Conservation (phyloP, 441 rosid species). For the Erysimum pusillum region DNA sequence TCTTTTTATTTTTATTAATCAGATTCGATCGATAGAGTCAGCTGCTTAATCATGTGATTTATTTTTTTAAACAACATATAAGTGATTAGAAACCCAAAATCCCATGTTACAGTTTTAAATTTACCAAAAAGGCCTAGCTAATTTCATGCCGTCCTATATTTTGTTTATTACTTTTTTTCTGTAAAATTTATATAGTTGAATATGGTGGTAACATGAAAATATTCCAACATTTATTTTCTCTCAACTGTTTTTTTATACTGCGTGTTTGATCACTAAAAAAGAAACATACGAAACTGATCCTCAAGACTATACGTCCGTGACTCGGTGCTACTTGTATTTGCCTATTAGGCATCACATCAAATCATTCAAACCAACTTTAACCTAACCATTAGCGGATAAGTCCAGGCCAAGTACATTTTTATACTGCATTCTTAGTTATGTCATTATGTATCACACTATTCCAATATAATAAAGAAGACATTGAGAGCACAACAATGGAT, state of each 20-base stretch:
- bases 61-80: neutral
- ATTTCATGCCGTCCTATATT: constrained; percentile 36
- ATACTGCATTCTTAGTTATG: neutral
- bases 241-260: constrained; percentile 21
- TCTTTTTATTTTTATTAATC: constrained; percentile 36
- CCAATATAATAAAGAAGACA: neutral
- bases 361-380: neutral
- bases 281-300: neutral
- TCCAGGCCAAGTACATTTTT: neutral
- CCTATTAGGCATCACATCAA: neutral
- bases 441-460: neutral
- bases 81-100: constrained; percentile 24
- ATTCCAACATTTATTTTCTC: constrained; percentile 44
- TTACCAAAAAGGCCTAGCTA: constrained; percentile 37
- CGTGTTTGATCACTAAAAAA: constrained; percentile 29
- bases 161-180: neutral
- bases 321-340: neutral
- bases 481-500: neutral
- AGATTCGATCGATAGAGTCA: constrained; percentile 44
- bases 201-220: constrained; percentile 46
- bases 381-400: neutral
- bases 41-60: constrained; percentile 47
- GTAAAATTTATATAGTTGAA: neutral
- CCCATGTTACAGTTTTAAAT: constrained; percentile 40
- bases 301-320: constrained; percentile 19